These are phyloP conservation scores for Lotmaria passim DNA, from an alignment of 208 protist species.

Conservation along the genomic window DNA sequence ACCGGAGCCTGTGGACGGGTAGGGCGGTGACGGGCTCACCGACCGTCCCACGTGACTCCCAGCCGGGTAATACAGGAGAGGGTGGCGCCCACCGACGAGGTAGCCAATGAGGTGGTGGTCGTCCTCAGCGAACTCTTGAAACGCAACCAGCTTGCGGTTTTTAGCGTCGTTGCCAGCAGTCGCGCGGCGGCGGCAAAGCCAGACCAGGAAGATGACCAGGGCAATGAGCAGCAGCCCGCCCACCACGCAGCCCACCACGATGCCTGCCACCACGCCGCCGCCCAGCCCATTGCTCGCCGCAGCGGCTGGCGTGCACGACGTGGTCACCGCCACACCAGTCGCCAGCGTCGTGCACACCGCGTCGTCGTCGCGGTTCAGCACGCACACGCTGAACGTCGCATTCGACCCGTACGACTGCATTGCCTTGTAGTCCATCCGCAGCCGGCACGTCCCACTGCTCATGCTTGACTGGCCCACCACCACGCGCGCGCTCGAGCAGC, in stretches of 20 bases:
- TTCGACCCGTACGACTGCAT: conserved; percentile 31
- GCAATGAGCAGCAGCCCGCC: conserved; percentile 39
- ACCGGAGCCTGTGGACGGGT: conserved; percentile 16
- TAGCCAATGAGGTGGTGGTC: conserved; percentile 24
- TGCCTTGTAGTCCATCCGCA: conserved; percentile 32
- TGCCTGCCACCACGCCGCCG: conserved; percentile 30
- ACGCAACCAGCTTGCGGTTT: conserved; percentile 21
- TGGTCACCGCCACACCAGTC: conserved; percentile 29
- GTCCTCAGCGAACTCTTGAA: conserved; percentile 32
- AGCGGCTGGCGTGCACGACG: conserved; percentile 30
- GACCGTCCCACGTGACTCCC: background rate
- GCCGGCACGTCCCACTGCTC: conserved; percentile 37
- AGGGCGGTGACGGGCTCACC: conserved; percentile 7
- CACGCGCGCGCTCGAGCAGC: conserved; percentile 37
- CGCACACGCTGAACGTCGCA: conserved; percentile 58
- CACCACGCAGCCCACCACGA: conserved; percentile 51
- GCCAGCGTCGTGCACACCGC: conserved; percentile 60
- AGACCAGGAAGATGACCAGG: conserved; percentile 42
- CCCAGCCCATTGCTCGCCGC: conserved; percentile 33
- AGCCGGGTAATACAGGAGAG: conserved; percentile 45
- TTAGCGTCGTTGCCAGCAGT: conserved; percentile 21
- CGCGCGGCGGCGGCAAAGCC: conserved; percentile 44
- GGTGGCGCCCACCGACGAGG: conserved; percentile 31
- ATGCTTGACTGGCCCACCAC: conserved; percentile 32
- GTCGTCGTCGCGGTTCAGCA: conserved; percentile 47